A percentile compares a stretch with the other conserved stretches of the same genome.
These are phyloP conservation scores for Gentiana macrophylla DNA, from an alignment of 257 asterid genomes.

Conservation along the genomic window DNA sequence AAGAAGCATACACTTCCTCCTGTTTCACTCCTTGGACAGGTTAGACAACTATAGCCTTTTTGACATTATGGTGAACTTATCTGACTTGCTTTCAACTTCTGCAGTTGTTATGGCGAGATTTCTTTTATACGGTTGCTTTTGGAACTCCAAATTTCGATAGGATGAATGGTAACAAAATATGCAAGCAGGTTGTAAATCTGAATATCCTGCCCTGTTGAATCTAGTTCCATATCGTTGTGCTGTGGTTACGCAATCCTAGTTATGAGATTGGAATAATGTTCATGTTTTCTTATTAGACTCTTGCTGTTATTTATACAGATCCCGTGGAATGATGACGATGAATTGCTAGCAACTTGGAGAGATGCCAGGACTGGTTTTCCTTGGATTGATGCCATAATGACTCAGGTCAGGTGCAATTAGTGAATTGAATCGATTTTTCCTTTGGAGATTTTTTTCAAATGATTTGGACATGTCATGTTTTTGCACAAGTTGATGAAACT, in stretches of 20 bases:
- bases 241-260: too few species aligned
- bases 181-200: constrained; percentile 66
- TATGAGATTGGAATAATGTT: background rate
- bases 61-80: constrained; percentile 3
- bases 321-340: constrained; percentile 84
- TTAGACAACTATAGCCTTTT: constrained; percentile 9
- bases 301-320: constrained; percentile 30
- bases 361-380: constrained; percentile 93
- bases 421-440: too few species aligned
- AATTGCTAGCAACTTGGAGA: constrained; percentile 81
- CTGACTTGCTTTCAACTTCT: constrained; percentile 20
- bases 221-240: too few species aligned
- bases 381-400: constrained; percentile 97
- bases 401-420: constrained; percentile 47
- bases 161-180: constrained; percentile 73
- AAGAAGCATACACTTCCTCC: constrained; percentile 92
- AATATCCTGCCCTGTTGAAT: constrained; percentile 3
- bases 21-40: constrained; percentile 98
- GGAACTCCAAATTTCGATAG: constrained; percentile 82
- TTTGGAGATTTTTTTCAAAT: too few species aligned
- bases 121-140: constrained; percentile 78
- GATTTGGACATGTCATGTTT: too few species aligned
- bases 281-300: background rate
- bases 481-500: background rate
- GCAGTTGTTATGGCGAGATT: constrained; percentile 91